Conservation (phyloP, 139 green algal species). For the Edaphochlamys debaryana region DNA sequence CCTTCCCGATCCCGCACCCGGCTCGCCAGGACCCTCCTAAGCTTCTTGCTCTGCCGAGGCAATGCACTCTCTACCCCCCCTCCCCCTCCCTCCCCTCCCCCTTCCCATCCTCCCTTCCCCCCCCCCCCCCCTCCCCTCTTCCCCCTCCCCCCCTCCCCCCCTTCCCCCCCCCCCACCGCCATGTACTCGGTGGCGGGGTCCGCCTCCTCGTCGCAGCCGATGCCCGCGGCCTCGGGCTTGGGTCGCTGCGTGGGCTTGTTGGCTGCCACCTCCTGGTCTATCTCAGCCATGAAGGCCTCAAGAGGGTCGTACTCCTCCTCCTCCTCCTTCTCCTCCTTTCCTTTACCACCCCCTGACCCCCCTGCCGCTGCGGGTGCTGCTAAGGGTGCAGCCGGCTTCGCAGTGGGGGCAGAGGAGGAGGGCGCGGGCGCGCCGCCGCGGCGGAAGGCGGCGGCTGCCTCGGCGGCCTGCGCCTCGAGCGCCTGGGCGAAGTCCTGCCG, state of each 20-base stretch:
- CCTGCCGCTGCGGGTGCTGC: neutral
- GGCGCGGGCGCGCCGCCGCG: neutral
- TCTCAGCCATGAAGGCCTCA: constrained; percentile 88
- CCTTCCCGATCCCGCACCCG: too few relatives aligned
- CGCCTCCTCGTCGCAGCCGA: constrained; percentile 57
- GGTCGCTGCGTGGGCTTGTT: constrained; percentile 43
- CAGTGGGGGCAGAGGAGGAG: neutral
- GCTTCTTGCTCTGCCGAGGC: too few relatives aligned
- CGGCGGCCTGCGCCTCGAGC: neutral
- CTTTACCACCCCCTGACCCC: neutral
- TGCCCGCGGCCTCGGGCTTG: too few relatives aligned
- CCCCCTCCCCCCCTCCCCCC: neutral
- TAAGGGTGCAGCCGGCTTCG: neutral
- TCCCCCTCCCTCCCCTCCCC: too few relatives aligned
- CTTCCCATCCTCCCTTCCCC: too few relatives aligned
- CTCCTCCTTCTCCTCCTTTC: neutral
- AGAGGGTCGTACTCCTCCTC: constrained; percentile 80
- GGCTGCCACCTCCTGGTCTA: constrained; percentile 67
- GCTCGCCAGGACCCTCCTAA: too few relatives aligned
- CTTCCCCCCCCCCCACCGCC: constrained; percentile 28
- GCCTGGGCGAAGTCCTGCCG: constrained; percentile 4
- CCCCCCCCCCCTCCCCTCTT: too few relatives aligned
- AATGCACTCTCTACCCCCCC: too few relatives aligned
- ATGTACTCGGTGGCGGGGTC: constrained; percentile 65
- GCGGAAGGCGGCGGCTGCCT: neutral